phyloP scores from a whole-genome alignment of 2,329 filamentous ascomycete species.

The Penicillium occitanis region DNA sequence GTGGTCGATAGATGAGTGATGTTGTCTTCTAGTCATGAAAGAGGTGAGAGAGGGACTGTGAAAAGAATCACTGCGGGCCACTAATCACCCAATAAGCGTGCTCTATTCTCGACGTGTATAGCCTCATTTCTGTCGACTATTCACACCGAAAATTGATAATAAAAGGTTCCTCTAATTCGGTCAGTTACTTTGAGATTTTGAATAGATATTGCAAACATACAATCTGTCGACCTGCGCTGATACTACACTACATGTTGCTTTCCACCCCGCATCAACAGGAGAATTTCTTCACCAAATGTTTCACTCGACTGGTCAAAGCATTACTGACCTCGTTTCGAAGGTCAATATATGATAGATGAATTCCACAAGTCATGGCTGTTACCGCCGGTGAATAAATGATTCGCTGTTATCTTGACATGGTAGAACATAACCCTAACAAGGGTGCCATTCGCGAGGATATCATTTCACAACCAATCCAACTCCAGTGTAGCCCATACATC shows the following conservation, averaged over 20 bases:
- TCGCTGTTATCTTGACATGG: not conserved
- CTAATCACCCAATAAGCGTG: not conserved
- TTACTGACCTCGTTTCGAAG: too few relatives aligned
- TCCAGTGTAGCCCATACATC: not conserved
- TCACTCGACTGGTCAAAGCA: not conserved
- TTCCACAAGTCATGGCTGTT: not conserved
- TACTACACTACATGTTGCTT: not conserved
- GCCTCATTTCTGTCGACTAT: not conserved
- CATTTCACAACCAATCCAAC: not conserved
- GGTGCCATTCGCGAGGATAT: not conserved
- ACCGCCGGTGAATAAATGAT: not conserved
- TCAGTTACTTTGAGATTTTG: not conserved
- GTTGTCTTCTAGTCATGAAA: not conserved
- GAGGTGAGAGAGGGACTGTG: not conserved
- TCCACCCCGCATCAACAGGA: not conserved
- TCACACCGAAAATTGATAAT: not conserved
- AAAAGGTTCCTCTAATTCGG: too few relatives aligned
- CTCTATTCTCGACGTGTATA: not conserved
- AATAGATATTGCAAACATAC: not conserved
- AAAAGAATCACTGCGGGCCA: conserved; percentile 6
- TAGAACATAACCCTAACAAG: not conserved
- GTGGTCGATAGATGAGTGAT: not conserved
- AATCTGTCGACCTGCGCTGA: not conserved
- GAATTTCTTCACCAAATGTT: not conserved
- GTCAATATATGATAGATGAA: not conserved